Conservation (phyloP, 1,284 basidiomycete species). For the Apiotrichum siamense region DNA sequence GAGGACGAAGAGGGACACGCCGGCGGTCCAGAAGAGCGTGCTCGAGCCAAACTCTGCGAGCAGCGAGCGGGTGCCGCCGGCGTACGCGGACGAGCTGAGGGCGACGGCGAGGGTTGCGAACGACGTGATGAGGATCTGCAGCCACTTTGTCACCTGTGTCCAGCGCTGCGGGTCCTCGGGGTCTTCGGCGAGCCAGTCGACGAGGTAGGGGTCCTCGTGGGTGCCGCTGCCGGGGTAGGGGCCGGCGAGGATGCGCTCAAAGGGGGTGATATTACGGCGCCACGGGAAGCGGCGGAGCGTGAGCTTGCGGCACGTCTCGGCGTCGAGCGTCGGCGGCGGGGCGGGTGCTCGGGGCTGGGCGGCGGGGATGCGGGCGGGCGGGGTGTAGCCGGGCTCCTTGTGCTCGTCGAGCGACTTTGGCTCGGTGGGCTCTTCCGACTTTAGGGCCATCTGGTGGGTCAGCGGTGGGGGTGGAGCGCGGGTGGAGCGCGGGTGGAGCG, state of each 20-base stretch:
- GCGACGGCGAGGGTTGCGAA: slow-evolving; percentile 37
- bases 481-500: too few relatives aligned
- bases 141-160: slow-evolving; percentile 33
- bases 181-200: slow-evolving; percentile 40
- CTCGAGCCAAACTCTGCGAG: slow-evolving; percentile 22
- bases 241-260: slow-evolving; percentile 38
- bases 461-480: too few relatives aligned
- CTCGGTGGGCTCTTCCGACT: too few relatives aligned
- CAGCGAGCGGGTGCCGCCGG: slow-evolving; percentile 26
- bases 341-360: background rate
- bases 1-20: slow-evolving; percentile 35
- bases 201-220: slow-evolving; percentile 43
- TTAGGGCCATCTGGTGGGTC: too few relatives aligned
- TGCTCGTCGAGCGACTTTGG: too few relatives aligned
- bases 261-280: slow-evolving; percentile 42
- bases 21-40: slow-evolving; percentile 27
- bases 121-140: slow-evolving; percentile 22
- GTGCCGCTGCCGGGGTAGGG: slow-evolving; percentile 46
- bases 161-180: slow-evolving; percentile 39
- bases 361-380: too few relatives aligned
- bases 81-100: slow-evolving; percentile 32
- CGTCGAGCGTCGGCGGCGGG: background rate
- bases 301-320: background rate
- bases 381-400: too few relatives aligned
- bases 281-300: slow-evolving; percentile 34